Percentiles rank a stretch among this genome's conserved stretches.
Conservation (phyloP, 139 green algal species). For the Trebouxia sp. region DNA sequence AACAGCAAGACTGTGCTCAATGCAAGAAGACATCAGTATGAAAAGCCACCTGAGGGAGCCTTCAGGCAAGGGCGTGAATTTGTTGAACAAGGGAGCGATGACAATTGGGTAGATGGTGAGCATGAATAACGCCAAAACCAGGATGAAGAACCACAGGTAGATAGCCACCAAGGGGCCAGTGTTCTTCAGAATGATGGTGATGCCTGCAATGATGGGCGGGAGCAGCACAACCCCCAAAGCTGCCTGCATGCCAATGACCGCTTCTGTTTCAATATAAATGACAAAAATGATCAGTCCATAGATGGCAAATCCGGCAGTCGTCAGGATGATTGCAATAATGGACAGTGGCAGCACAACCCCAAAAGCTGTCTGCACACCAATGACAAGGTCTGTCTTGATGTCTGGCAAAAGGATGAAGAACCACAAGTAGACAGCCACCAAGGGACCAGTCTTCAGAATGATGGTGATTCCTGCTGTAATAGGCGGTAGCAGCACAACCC, state of each 20-base stretch:
- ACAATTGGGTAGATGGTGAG: constrained; percentile 72
- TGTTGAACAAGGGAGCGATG: constrained; percentile 85
- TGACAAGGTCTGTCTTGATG: too few species aligned
- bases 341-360: too few species aligned
- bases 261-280: too few species aligned
- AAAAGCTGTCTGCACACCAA: too few species aligned
- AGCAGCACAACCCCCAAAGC: constrained; percentile 62
- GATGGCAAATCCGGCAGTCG: too few species aligned
- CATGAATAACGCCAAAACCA: constrained; percentile 71
- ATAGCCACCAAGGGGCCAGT: constrained; percentile 42
- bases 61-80: constrained; percentile 67
- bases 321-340: too few species aligned
- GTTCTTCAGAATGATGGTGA: constrained; percentile 71
- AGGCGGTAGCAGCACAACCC: not conserved
- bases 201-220: constrained; percentile 71
- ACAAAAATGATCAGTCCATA: too few species aligned
- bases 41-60: constrained; percentile 40
- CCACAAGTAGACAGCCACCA: too few species aligned
- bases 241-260: too few species aligned
- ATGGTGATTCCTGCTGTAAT: not conserved
- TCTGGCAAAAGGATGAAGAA: too few species aligned
- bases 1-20: too few species aligned
- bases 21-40: not conserved
- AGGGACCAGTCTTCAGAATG: constrained; percentile 17
- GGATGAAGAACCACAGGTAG: constrained; percentile 64